A percentile compares a stretch with the other conserved stretches of the same genome.
phyloP scores from a whole-genome alignment of 495 filamentous ascomycete genomes.

The Cetradonia linearis region DNA sequence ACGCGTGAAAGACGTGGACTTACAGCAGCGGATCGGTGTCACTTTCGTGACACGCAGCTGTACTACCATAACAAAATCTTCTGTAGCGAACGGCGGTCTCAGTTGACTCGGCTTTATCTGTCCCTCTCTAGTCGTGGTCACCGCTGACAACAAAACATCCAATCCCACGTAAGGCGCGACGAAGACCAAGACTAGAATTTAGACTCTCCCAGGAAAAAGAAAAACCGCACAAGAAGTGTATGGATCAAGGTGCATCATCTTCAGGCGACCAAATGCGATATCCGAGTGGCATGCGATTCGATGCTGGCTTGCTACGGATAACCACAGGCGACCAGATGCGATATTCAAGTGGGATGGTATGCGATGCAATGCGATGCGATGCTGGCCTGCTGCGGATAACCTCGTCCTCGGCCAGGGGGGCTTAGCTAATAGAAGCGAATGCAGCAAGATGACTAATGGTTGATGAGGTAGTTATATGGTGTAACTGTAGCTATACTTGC shows the following conservation, averaged over 20 bases:
- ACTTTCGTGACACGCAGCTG: background rate
- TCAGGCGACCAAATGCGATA: slow-evolving; percentile 1
- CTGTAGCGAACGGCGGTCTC: background rate
- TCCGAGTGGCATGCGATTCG: background rate
- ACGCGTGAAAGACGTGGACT: background rate
- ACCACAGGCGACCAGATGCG: background rate
- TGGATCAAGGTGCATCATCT: background rate
- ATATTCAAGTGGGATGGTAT: background rate
- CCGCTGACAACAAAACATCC: background rate
- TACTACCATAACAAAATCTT: too few species aligned
- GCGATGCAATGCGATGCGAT: background rate
- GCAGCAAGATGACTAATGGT: background rate
- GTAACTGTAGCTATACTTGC: background rate
- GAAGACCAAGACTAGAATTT: background rate
- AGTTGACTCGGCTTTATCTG: background rate
- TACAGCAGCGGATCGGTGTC: background rate
- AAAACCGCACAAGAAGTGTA: background rate
- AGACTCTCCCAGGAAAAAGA: background rate
- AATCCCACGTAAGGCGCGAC: background rate
- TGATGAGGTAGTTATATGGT: background rate
- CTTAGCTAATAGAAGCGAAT: background rate
- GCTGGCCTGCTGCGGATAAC: slow-evolving; percentile 2
- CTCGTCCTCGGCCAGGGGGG: background rate
- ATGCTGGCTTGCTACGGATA: too few species aligned
- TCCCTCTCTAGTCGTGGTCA: background rate